Evolutionary conservation across 305 asterid species (phyloP).

Genomic region (Fraxinus angustifolia): DNA sequence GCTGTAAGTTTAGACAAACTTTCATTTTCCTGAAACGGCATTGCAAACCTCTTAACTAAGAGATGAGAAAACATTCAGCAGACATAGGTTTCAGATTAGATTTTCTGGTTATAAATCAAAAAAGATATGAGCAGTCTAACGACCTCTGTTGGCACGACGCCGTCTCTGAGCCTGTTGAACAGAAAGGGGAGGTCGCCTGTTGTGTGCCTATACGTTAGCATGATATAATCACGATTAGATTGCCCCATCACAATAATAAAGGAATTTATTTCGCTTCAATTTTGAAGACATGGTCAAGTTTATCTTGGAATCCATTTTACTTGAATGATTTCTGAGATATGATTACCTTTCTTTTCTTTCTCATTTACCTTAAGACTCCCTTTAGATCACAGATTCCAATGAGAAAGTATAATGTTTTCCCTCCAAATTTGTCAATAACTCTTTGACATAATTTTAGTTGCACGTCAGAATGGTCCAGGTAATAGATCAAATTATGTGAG

Average conservation of each 20-base stretch:
- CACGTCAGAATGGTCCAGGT: background rate
- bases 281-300: background rate
- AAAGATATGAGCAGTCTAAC: conserved; percentile 27
- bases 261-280: background rate
- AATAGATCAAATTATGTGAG: background rate
- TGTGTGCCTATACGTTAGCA: conserved; percentile 54
- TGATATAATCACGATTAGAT: conserved; percentile 3
- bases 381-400: background rate
- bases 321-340: background rate
- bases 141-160: conserved; percentile 39
- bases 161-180: conserved; percentile 62
- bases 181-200: conserved; percentile 73
- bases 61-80: background rate
- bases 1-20: background rate
- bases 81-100: background rate
- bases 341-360: background rate
- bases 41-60: background rate
- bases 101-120: conserved; percentile 10
- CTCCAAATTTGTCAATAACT: background rate
- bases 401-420: background rate
- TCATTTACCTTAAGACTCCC: background rate
- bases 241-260: background rate
- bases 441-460: background rate
- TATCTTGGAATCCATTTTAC: background rate
- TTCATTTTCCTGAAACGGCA: background rate